These are phyloP conservation scores for Tillandsia leiboldiana DNA, from an alignment of 176 grass and related monocot genomes.

Conservation along the genomic window DNA sequence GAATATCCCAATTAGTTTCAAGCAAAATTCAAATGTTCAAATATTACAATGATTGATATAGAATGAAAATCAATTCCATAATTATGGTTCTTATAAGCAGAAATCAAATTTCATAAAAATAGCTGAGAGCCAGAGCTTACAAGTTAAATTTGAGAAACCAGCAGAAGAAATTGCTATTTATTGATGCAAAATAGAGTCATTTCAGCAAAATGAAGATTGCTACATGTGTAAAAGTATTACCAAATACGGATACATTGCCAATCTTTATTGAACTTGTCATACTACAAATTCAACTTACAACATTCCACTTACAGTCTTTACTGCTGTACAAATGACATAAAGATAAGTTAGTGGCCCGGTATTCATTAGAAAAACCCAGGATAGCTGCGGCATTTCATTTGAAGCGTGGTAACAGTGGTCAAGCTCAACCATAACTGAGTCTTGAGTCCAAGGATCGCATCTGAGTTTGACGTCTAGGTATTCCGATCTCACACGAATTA, in stretches of 20 bases:
- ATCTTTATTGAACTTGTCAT: slow-evolving; percentile 1
- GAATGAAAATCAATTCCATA: too few relatives aligned
- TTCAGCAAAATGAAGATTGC: neutral
- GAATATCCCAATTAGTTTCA: too few relatives aligned
- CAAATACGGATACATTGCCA: neutral
- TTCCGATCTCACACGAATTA: slow-evolving; percentile 78
- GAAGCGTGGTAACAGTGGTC: neutral
- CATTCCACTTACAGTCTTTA: slow-evolving; percentile 12
- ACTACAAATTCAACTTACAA: slow-evolving; percentile 18
- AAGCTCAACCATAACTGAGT: slow-evolving; percentile 36
- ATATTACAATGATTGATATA: too few relatives aligned
- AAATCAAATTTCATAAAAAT: too few relatives aligned
- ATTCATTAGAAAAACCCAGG: neutral
- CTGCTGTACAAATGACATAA: slow-evolving; percentile 49
- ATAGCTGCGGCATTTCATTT: neutral
- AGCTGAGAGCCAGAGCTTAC: neutral
- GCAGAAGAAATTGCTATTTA: neutral
- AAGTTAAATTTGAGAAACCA: neutral
- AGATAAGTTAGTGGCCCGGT: slow-evolving; percentile 4
- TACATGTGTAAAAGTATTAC: neutral
- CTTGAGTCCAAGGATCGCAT: slow-evolving; percentile 21
- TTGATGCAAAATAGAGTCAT: neutral
- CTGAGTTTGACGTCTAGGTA: slow-evolving; percentile 66
- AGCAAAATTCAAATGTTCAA: too few relatives aligned
- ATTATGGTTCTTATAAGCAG: too few relatives aligned